Evolutionary conservation across 1,284 basidiomycete genomes (phyloP).

Genomic region (Kwoniella shivajii): DNA sequence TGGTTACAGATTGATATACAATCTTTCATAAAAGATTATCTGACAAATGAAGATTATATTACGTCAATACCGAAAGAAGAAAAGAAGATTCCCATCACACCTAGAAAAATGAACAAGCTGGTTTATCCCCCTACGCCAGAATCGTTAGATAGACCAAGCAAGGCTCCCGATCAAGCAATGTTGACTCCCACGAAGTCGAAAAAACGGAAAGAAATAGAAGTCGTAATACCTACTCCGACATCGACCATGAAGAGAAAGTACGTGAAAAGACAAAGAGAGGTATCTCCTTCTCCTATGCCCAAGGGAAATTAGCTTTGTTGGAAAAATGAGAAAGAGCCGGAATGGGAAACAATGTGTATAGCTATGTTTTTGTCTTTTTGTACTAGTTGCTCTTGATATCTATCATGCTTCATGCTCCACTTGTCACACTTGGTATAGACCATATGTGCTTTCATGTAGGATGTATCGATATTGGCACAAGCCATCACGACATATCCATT

Average conservation of each 20-base stretch:
- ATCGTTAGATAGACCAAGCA: constrained; percentile 4
- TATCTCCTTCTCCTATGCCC: not conserved
- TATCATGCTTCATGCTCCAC: too few relatives aligned
- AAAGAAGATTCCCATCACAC: not conserved
- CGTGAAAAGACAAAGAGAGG: not conserved
- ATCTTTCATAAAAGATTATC: constrained; percentile 60
- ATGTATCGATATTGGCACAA: too few relatives aligned
- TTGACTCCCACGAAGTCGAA: not conserved
- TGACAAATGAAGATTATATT: constrained; percentile 13
- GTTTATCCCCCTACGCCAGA: constrained; percentile 13
- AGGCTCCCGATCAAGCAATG: not conserved
- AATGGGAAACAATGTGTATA: not conserved
- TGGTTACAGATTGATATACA: constrained; percentile 92
- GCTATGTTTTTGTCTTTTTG: not conserved
- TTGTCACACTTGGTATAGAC: too few relatives aligned
- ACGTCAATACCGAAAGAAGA: constrained; percentile 4
- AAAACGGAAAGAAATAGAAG: not conserved
- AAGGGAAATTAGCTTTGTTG: not conserved
- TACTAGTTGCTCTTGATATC: too few relatives aligned
- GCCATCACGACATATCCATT: too few relatives aligned
- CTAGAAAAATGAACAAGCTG: not conserved
- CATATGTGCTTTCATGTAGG: too few relatives aligned
- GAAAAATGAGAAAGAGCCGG: not conserved
- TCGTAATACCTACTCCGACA: not conserved
- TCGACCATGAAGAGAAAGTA: not conserved